A percentile compares a stretch with the other conserved stretches of the same genome.
These are phyloP conservation scores for Sporothrix variecibatus DNA, from an alignment of 2,329 filamentous ascomycete genomes.

Conservation along the genomic window DNA sequence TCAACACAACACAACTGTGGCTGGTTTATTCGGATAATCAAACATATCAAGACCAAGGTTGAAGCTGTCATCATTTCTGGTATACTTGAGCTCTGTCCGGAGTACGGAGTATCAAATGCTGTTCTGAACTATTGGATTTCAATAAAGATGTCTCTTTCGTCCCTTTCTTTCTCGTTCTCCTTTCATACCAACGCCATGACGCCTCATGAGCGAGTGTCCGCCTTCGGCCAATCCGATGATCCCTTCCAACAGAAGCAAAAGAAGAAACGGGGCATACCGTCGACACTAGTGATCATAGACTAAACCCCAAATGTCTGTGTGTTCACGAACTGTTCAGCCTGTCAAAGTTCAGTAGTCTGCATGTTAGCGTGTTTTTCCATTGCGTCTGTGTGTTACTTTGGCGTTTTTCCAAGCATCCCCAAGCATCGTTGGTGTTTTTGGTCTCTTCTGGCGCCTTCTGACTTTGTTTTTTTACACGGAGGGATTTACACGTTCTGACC, in stretches of 20 bases:
- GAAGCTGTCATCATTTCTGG: background rate
- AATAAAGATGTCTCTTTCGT: background rate
- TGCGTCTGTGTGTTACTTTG: background rate
- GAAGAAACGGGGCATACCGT: background rate
- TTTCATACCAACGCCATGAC: background rate
- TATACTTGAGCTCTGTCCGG: background rate
- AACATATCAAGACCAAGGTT: background rate
- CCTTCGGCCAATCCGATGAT: background rate
- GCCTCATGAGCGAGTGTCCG: background rate
- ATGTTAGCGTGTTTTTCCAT: too few species aligned
- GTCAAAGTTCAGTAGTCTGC: background rate
- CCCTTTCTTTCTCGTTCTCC: background rate
- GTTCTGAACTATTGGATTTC: background rate
- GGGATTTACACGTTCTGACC: background rate
- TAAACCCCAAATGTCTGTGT: conserved; percentile 9
- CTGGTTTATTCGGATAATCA: background rate
- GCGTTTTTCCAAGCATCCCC: background rate
- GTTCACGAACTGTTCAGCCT: background rate
- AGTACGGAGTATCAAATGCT: background rate
- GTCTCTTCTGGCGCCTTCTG: background rate
- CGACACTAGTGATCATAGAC: background rate
- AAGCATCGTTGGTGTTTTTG: too few species aligned
- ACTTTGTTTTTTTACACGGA: background rate
- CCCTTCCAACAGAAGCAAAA: too few species aligned
- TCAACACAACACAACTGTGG: background rate